Base-by-base conservation (phyloP, 352 stramenopile species). In the Peronospora destructor region DNA sequence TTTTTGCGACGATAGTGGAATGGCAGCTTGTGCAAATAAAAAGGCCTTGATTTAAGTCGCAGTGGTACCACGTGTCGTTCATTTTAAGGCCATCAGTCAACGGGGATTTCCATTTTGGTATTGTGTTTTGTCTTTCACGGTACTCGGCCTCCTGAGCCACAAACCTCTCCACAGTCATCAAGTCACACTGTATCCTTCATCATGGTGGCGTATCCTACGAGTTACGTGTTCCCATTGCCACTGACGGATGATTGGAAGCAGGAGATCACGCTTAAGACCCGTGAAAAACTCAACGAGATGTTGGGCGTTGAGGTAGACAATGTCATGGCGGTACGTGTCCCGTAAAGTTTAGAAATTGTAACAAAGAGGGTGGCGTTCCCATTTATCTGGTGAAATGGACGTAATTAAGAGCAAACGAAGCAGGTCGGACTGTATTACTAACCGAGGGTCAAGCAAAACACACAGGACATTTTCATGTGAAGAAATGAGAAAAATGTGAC, bases 291-390 rank as follows among this genome's bases (percentile, higher is more conserved):
- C 9, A 72, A 68, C 16, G 75, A 92, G 57, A 85, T 89, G 69
- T 68, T 92, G 32, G 81, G 78, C 45, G 76, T 87, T 8, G 81
- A 90, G 40, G 78, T 90, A 45, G 81, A 92, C 65, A 80, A 71
- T 28, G 78, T 87, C 43, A 92, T 92, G 81, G 78, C 81, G 81
- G 81, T 92, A 86, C 63, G 73, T 82, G 33, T 51, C 36, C n/a
- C 10, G 21, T 44, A 44, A 30, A 17, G 6, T 8, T 14, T 33
- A 34, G 38, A 33, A 38, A 21, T n/a, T 33, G 38, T 21, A 23
- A 45, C 12, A 2, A 34, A 16, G 6, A 33, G 19, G 38, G 45
- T 61, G 59, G 59, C 47, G 59, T 52, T 59, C 48, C 48, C 40
- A 53, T 57, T 45, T 60, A 47, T 11, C 21, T 56, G 33, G 1